A percentile compares a stretch with the other conserved stretches of the same genome.
Evolutionary conservation across 805 yeast species (phyloP).

Genomic region (Pichia membranifaciens): DNA sequence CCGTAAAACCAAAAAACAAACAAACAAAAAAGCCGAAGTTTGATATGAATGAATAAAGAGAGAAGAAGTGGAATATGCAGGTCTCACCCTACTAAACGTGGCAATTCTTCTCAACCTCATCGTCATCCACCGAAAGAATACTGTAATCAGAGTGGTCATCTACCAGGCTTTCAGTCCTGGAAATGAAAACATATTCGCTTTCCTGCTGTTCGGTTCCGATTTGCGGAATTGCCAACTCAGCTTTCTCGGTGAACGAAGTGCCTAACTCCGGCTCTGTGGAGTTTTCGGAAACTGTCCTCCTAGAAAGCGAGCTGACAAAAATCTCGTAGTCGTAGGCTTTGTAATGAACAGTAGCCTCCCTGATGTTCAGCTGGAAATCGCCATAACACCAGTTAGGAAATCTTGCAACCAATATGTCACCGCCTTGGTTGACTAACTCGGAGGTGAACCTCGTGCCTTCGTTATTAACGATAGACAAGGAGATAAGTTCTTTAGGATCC

Average conservation of each 20-base stretch:
- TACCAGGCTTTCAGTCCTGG: background rate
- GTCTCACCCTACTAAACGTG: too few species aligned
- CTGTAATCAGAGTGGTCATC: conserved; percentile 8
- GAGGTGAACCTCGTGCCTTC: conserved; percentile 2
- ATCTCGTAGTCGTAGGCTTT: conserved; percentile 5
- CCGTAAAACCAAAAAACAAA: background rate
- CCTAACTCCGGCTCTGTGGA: background rate
- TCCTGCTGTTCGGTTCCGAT: background rate
- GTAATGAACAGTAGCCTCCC: conserved; percentile 1
- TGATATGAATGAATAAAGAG: too few species aligned
- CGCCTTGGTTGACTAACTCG: background rate
- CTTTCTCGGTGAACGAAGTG: background rate
- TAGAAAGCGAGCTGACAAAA: background rate
- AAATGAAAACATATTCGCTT: conserved; percentile 6
- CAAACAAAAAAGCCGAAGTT: background rate
- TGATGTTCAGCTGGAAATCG: background rate
- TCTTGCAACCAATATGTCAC: background rate
- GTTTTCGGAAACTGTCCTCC: background rate
- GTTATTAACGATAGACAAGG: background rate
- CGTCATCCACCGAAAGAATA: conserved; percentile 7
- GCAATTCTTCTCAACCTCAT: background rate
- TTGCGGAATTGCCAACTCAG: background rate
- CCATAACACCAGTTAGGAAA: conserved; percentile 3
- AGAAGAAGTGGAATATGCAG: background rate
- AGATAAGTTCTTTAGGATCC: background rate